Base-by-base conservation (phyloP, 345 rosid species). In the Brassica rapa region DNA sequence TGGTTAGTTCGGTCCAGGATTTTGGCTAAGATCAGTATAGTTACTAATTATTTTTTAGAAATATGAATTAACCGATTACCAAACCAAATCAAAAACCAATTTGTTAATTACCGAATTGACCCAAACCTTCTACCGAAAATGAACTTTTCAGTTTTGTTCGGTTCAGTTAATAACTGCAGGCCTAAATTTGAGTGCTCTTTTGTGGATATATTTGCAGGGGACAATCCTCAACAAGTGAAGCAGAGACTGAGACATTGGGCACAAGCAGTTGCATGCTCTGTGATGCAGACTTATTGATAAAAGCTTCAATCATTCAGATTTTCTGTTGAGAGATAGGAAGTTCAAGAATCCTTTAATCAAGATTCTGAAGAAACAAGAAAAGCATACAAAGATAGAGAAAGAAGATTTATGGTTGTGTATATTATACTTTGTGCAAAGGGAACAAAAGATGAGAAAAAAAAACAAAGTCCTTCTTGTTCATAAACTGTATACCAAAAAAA, bases 251-350 rank as follows among this genome's bases (percentile, higher is more conserved):
- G 97, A 88, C 93, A 89, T 71, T 93, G 97, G 98, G 98, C 98
- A n/a, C 97, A 93, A 81, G 98, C 97, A 1, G 97, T 93, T 63
- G 98, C 98, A 14, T 93, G 98, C 71, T 91, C 98, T 32, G 83
- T 93, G 55, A 85, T 85, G 90, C 87, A 87, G 65, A 82, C 88
- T 59, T 73, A 16, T 66, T 79, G 35, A 82, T 41, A 25, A 74
- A 33, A 6, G 43, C 74, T 33, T 53, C 78, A 46, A 8, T 56
- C 77, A 64, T 59, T 71, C 71, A 63, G 24, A 25, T 70, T 69
- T 77, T 77, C 51, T 78, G 71, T 57, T 59, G 73, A 72, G 68
- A 15, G 25, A 71, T 78, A 71, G 63, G 43, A 62, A 69, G 61
- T 12, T 55, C 21, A 39, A 55, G 24, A 55, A 71, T 71, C 71